phyloP scores from a whole-genome alignment of 2,329 filamentous ascomycete genomes.

The Fusarium sp. region DNA sequence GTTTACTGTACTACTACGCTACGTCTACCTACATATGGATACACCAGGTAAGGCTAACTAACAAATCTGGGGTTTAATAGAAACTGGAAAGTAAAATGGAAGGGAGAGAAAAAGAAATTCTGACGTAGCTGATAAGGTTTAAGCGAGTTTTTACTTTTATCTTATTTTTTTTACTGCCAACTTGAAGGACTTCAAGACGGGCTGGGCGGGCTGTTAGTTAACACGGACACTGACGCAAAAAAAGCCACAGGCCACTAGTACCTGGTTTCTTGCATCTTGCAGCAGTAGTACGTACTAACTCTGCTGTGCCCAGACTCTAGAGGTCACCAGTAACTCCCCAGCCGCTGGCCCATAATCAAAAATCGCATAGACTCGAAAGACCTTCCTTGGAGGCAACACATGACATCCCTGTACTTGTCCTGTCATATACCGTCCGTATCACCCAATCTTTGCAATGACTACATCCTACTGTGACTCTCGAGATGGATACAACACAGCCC shows the following conservation, averaged over 20 bases:
- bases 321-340: not conserved
- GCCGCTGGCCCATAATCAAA: conserved; percentile 21
- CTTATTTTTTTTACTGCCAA: not conserved
- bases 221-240: not conserved
- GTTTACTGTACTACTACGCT: not conserved
- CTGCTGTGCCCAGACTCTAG: not conserved
- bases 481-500: conserved; percentile 12
- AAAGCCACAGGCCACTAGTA: not conserved
- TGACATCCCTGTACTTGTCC: conserved; percentile 13
- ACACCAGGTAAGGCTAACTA: not conserved
- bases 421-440: not conserved
- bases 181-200: not conserved
- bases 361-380: conserved; percentile 19
- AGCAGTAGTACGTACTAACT: conserved; percentile 1
- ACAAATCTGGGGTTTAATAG: not conserved
- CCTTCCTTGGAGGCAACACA: conserved; percentile 11
- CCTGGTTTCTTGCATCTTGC: conserved; percentile 8
- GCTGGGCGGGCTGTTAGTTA: not conserved
- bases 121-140: not conserved
- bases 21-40: no score
- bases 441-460: conserved; percentile 20
- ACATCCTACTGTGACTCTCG: conserved; percentile 6
- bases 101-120: not conserved
- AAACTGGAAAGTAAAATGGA: not conserved
- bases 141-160: not conserved